Evolutionary conservation across 2,329 filamentous ascomycete genomes (phyloP).

Genomic region (Phaeoacremonium minimum): DNA sequence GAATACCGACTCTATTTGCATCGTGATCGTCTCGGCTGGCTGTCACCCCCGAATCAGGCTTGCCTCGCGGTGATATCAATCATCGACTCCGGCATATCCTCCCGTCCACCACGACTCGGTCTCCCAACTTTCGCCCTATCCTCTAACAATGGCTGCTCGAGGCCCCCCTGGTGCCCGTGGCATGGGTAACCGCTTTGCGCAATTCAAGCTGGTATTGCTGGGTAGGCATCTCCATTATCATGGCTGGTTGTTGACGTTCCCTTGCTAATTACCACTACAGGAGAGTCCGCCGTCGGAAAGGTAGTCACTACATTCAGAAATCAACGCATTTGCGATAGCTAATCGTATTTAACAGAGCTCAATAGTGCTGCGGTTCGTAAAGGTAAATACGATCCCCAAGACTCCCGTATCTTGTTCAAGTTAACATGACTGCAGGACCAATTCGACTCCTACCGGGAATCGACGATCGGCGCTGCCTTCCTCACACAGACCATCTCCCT

Average conservation of each 20-base stretch:
- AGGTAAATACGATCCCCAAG: too few relatives aligned
- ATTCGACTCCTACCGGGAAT: constrained; percentile 97
- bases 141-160: constrained; percentile 74
- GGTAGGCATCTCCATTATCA: constrained; percentile 72
- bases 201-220: constrained; percentile 97
- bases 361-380: constrained; percentile 95
- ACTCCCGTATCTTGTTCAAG: too few relatives aligned
- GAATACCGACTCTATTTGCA: too few relatives aligned
- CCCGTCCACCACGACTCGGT: neutral
- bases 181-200: constrained; percentile 83
- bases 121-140: neutral
- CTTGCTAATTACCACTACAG: too few relatives aligned
- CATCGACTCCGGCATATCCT: too few relatives aligned
- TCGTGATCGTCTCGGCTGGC: too few relatives aligned
- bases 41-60: neutral
- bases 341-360: constrained; percentile 79
- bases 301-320: too few relatives aligned
- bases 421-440: constrained; percentile 82
- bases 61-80: too few relatives aligned
- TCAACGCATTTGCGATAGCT: too few relatives aligned
- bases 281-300: constrained; percentile 99
- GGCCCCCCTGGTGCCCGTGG: constrained; percentile 58
- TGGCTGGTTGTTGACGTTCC: too few relatives aligned
- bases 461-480: constrained; percentile 96
- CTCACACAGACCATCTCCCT: constrained; percentile 98